Conservation (phyloP, 1,139 yeast species). For the Taiozyma sp. region DNA sequence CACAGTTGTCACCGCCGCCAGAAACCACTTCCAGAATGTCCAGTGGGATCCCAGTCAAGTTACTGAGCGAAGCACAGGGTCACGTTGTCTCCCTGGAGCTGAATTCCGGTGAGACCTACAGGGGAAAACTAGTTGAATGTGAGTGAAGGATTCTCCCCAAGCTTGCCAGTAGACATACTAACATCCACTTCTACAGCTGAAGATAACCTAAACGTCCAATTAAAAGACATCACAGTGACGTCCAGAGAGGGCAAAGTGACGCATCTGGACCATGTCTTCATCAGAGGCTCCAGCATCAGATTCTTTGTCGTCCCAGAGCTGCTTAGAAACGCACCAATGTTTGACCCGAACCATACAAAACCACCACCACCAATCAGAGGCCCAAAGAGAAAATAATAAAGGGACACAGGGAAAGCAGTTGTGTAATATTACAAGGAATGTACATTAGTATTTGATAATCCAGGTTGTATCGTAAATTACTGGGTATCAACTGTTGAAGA, state of each 20-base stretch:
- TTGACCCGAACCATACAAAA: conserved; percentile 60
- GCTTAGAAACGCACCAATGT: conserved; percentile 81
- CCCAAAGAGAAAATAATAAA: conserved; percentile 35
- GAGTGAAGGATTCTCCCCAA: conserved; percentile 10
- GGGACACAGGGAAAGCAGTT: not conserved
- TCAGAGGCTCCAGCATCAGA: conserved; percentile 87
- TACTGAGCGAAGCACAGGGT: conserved; percentile 85
- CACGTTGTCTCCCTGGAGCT: conserved; percentile 82
- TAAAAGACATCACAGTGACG: conserved; percentile 78
- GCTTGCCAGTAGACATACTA: conserved; percentile 7
- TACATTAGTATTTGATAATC: not conserved
- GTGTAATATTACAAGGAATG: not conserved
- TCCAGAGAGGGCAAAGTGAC: conserved; percentile 69
- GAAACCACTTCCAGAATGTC: conserved; percentile 10
- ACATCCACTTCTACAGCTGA: conserved; percentile 24
- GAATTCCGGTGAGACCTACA: conserved; percentile 77
- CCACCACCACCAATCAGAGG: conserved; percentile 72
- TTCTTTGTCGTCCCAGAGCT: conserved; percentile 87
- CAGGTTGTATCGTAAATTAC: not conserved
- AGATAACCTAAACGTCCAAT: conserved; percentile 91
- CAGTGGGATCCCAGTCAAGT: conserved; percentile 78
- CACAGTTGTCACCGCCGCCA: not conserved
- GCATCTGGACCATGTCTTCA: conserved; percentile 79
- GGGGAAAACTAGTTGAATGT: conserved; percentile 80
- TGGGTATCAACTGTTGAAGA: conserved; percentile 12